phyloP scores from a whole-genome alignment of 106 monocot species.

The Phalaenopsis aphrodite region DNA sequence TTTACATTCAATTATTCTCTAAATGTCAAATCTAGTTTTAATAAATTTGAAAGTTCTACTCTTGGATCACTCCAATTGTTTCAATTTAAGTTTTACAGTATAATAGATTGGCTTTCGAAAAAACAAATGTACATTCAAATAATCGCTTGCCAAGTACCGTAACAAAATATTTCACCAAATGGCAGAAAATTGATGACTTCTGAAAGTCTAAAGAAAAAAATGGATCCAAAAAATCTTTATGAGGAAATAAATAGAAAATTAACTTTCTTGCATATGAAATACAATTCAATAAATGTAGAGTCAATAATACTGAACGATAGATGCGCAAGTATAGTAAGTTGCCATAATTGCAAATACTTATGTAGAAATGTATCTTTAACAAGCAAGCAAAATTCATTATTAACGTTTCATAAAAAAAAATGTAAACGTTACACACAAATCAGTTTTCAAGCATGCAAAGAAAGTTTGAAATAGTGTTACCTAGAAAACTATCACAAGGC shows the following conservation, averaged over 20 bases:
- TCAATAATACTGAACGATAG: neutral
- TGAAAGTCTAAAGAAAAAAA: neutral
- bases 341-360: neutral
- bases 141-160: neutral
- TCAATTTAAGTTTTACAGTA: neutral
- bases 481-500: neutral
- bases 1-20: constrained; percentile 1
- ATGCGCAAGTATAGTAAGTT: neutral
- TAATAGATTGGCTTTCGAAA: neutral
- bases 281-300: neutral
- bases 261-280: neutral
- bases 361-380: neutral
- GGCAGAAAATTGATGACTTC: neutral
- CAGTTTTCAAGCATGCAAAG: constrained; percentile 2
- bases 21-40: neutral
- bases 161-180: neutral
- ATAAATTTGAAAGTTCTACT: neutral
- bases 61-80: constrained; percentile 1
- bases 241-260: neutral
- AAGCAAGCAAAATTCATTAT: neutral
- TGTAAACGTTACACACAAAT: neutral
- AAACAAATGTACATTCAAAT: neutral
- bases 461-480: neutral
- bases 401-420: neutral
- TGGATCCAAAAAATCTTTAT: neutral